A percentile compares a stretch with the other conserved stretches of the same genome.
Conservation (phyloP, 306 rosid species). For the Quercus agrifolia region DNA sequence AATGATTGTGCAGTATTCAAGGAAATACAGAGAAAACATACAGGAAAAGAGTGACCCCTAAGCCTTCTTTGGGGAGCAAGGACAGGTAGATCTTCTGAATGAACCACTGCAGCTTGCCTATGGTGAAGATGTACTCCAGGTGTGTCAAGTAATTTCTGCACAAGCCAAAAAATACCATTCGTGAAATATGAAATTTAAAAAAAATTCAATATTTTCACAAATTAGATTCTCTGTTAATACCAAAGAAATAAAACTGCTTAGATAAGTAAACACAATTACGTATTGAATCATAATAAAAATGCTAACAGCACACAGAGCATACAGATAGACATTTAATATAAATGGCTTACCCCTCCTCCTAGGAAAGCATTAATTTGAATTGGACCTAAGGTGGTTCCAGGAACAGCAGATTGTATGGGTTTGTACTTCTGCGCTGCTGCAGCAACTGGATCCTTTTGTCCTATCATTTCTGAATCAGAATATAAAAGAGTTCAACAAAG, state of each 20-base stretch:
- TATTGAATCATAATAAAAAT: not conserved
- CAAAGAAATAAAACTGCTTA: not conserved
- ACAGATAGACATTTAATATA: not conserved
- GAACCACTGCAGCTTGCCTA: constrained; percentile 89
- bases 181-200: not conserved
- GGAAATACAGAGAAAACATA: constrained; percentile 33
- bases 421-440: constrained; percentile 85
- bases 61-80: constrained; percentile 94
- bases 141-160: constrained; percentile 82
- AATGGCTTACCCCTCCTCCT: constrained; percentile 84
- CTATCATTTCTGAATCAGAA: constrained; percentile 62
- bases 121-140: constrained; percentile 99
- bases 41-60: constrained; percentile 73
- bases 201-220: not conserved
- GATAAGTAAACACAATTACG: not conserved
- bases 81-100: constrained; percentile 71
- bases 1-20: not conserved
- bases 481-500: constrained; percentile 23
- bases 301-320: not conserved
- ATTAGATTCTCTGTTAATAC: not conserved
- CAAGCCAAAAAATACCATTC: not conserved
- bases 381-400: constrained; percentile 97
- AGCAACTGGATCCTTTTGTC: constrained; percentile 77
- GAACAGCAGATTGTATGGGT: constrained; percentile 98
- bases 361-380: constrained; percentile 86